Evolutionary conservation across 306 rosid genomes (phyloP).

Genomic region (Psophocarpus tetragonolobus): DNA sequence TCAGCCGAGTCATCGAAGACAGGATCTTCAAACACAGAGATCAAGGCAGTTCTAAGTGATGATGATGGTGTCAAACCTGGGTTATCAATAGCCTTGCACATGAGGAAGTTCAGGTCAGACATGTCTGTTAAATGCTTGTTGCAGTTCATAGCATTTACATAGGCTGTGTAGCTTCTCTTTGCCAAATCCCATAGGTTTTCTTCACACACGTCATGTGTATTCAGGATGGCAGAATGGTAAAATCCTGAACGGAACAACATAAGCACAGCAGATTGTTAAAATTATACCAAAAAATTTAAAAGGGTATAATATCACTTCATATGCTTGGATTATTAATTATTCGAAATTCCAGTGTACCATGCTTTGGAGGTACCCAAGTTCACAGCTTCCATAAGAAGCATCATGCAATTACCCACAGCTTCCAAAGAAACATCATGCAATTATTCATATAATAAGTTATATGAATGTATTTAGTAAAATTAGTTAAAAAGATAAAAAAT

Average conservation of each 20-base stretch:
- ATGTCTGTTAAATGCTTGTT: constrained; percentile 95
- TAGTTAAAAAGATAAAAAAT: too few species aligned
- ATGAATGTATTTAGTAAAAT: too few species aligned
- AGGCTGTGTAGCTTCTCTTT: constrained; percentile 61
- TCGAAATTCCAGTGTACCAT: not conserved
- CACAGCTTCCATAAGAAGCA: not conserved
- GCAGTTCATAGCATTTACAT: constrained; percentile 53
- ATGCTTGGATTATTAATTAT: not conserved
- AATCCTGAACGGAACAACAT: constrained; percentile 58
- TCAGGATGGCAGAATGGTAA: constrained; percentile 86
- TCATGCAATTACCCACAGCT: not conserved
- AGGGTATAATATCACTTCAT: not conserved
- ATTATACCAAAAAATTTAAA: not conserved
- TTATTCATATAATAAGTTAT: too few species aligned
- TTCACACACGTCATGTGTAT: constrained; percentile 73
- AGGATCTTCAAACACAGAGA: constrained; percentile 82
- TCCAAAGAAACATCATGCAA: not conserved
- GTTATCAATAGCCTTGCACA: constrained; percentile 88
- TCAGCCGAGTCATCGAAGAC: constrained; percentile 50
- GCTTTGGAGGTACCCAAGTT: not conserved
- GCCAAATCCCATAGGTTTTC: constrained; percentile 81
- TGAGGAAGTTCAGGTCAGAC: constrained; percentile 91
- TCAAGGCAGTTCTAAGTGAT: constrained; percentile 70
- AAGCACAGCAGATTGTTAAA: constrained; percentile 6
- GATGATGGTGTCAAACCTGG: constrained; percentile 80